Percentiles rank a stretch among this genome's conserved stretches.
These are phyloP conservation scores for Psophocarpus tetragonolobus DNA, from an alignment of 306 rosid genomes.

Conservation along the genomic window DNA sequence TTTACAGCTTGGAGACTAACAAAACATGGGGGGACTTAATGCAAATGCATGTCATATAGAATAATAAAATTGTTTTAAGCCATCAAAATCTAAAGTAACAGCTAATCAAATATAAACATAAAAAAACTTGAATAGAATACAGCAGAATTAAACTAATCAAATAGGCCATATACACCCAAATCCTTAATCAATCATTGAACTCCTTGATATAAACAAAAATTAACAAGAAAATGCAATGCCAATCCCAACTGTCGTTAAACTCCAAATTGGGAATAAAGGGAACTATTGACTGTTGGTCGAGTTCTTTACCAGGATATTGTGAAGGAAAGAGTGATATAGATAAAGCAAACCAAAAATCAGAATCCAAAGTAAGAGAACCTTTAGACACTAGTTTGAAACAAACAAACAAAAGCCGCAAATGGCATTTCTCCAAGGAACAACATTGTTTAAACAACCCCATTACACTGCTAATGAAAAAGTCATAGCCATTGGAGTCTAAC, in stretches of 20 bases:
- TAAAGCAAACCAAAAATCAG: not conserved
- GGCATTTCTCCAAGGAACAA: not conserved
- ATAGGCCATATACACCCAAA: not conserved
- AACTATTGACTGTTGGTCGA: not conserved
- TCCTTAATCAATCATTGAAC: not conserved
- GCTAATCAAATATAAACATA: not conserved
- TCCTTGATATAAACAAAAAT: not conserved
- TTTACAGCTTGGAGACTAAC: not conserved
- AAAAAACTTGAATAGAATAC: not conserved
- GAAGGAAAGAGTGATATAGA: not conserved
- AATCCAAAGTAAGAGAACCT: not conserved
- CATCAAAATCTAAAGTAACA: constrained; percentile 9
- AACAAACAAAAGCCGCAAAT: not conserved
- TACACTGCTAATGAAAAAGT: not conserved
- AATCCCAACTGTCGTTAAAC: not conserved
- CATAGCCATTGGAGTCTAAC: not conserved
- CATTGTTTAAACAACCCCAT: not conserved
- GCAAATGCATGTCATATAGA: not conserved
- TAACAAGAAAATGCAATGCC: not conserved
- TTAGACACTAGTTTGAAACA: not conserved
- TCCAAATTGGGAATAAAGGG: not conserved
- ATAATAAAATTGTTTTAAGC: not conserved
- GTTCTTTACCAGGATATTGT: not conserved
- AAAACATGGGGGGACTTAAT: not conserved
- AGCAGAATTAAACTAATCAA: not conserved